Evolutionary conservation across 495 filamentous ascomycete species (phyloP).

Genomic region (Immersiella caudata): DNA sequence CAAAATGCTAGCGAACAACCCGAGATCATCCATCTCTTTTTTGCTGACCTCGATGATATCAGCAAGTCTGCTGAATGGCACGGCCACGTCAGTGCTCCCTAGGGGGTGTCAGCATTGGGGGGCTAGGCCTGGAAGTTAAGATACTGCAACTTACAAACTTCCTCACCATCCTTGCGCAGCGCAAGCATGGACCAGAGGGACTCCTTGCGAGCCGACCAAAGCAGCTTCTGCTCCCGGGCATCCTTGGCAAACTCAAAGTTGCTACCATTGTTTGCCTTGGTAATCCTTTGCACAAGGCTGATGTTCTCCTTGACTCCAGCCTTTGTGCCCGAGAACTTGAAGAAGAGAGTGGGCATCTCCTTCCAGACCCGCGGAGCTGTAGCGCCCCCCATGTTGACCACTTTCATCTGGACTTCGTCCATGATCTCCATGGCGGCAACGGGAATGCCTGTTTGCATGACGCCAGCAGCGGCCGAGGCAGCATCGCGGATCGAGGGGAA

Average conservation of each 20-base stretch:
- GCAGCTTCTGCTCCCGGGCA: constrained; percentile 64
- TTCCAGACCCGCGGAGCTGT: constrained; percentile 71
- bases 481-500: constrained; percentile 76
- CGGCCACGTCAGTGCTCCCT: constrained; percentile 84
- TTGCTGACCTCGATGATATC: constrained; percentile 91
- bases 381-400: constrained; percentile 71
- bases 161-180: constrained; percentile 61
- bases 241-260: constrained; percentile 76
- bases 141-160: constrained; percentile 53
- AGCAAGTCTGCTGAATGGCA: constrained; percentile 81
- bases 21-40: constrained; percentile 82
- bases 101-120: neutral
- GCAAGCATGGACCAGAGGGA: constrained; percentile 76
- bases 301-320: constrained; percentile 71
- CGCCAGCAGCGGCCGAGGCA: constrained; percentile 66
- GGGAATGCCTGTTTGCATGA: constrained; percentile 72
- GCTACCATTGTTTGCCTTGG: constrained; percentile 61
- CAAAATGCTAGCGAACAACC: constrained; percentile 82
- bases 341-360: constrained; percentile 78
- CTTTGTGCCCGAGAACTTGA: constrained; percentile 80
- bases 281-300: constrained; percentile 62
- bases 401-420: constrained; percentile 81
- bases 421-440: constrained; percentile 82
- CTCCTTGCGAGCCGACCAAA: constrained; percentile 80
- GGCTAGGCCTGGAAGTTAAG: neutral